Conservation (phyloP, 495 filamentous ascomycete species). For the Xanthoparmelia taractica region DNA sequence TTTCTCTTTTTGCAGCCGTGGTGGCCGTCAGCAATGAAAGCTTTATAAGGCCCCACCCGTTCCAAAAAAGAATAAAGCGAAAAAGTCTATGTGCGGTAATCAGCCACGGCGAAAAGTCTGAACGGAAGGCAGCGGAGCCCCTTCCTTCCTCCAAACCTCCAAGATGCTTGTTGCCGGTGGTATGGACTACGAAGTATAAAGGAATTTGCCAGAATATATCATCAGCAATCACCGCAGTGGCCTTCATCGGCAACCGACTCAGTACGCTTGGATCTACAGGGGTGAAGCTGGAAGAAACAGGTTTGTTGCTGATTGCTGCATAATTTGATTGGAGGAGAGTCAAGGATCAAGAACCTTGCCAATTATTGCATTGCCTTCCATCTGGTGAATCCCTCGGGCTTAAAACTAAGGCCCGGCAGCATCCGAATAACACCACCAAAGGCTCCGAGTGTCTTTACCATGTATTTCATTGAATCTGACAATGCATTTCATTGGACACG, state of each 20-base stretch:
- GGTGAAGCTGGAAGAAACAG: not conserved
- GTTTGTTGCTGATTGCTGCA: not conserved
- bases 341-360: not conserved
- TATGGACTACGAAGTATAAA: not conserved
- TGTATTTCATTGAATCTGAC: no score
- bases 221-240: not conserved
- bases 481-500: not conserved
- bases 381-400: not conserved
- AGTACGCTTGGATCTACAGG: not conserved
- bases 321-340: not conserved
- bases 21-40: not conserved
- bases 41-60: not conserved
- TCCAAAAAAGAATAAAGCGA: not conserved
- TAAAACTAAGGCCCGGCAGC: not conserved
- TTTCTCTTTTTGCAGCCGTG: not conserved
- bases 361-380: not conserved
- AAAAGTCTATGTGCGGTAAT: slow-evolving; percentile 1
- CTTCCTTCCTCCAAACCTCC: not conserved
- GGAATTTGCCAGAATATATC: not conserved
- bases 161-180: not conserved
- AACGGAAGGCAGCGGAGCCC: slow-evolving; percentile 5
- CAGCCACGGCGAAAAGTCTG: not conserved
- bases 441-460: not conserved
- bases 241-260: not conserved
- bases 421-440: not conserved